Evolutionary conservation across 129 eudicot genomes (phyloP), one percentile per base, ranked within the genome.

Genomic region (Pseudognaphalium luteoalbum): DNA sequence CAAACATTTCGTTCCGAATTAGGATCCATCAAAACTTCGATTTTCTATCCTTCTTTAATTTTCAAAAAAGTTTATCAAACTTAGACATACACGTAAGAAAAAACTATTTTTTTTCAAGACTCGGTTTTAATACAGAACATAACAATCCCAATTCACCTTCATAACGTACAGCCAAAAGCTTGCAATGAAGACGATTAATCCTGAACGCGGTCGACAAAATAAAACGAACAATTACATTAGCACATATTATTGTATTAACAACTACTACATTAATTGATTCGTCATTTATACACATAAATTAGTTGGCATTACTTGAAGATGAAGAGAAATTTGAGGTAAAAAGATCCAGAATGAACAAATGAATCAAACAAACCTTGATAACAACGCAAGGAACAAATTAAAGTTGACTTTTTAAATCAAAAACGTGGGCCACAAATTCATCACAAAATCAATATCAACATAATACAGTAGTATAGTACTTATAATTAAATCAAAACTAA

Each of bases 1-100:
- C 52, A 67, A 80, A 84, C 68, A 17, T 14, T 22, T 82, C 82
- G 59, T 63, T 85, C 92, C 75, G 44, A 83, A 57, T 67, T 62
- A 52, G 51, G 80, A 76, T 82, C 91, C 92, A 87, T 91, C 50
- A 20, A 21, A 6, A 22, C 30, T 37, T 0, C 7, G 16, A 6
- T n/a, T 28, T 20, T 39, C 4, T 20, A 65, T 30, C 32, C 12
- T 25, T 25, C 28, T 25, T 25, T 25, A 25, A 25, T 0, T 25
- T 25, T n/a, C n/a, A n/a, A n/a, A n/a, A n/a, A 30, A 30, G 3
- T 30, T 41, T 70, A 71, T 20, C 71, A 77, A 37, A 59, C 62
- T 78, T 68, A 44, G 4, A 7, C 3, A 7, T 10, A 47, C 58
- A 58, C 60, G 47, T 39, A 33, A 25, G 67, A 29, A 30, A n/a